These are phyloP conservation scores for Thalassiosira gravida DNA, from an alignment of 352 stramenopile genomes.

Conservation along the genomic window DNA sequence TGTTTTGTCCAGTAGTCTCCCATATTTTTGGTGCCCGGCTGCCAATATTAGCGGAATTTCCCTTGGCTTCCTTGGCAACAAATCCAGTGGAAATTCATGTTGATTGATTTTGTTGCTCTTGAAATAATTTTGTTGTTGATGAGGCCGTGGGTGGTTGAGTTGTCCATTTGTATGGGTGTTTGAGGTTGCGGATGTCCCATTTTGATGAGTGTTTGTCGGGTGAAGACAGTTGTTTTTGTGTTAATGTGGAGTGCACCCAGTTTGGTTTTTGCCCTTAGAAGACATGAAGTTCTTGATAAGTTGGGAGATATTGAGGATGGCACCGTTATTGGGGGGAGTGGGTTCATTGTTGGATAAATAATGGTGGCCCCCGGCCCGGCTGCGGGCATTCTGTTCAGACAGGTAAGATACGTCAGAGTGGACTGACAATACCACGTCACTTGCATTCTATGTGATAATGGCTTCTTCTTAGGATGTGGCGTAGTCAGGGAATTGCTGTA, in stretches of 20 bases:
- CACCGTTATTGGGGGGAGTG: not conserved
- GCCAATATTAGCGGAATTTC: conserved; percentile 42
- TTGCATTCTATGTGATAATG: conserved; percentile 1
- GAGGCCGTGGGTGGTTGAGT: not conserved
- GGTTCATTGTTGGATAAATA: not conserved
- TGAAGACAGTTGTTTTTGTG: not conserved
- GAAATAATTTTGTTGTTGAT: not conserved
- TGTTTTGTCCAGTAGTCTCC: conserved; percentile 50
- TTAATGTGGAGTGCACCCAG: conserved; percentile 1
- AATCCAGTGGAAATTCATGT: conserved; percentile 11
- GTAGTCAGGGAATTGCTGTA: conserved; percentile 4
- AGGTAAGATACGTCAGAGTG: not conserved
- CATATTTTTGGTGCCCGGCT: conserved; percentile 8
- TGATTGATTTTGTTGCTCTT: conserved; percentile 2
- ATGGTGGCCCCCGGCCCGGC: not conserved
- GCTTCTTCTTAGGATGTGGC: not conserved
- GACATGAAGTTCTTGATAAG: conserved; percentile 9
- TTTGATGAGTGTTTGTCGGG: not conserved
- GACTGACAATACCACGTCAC: not conserved
- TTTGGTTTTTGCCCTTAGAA: not conserved
- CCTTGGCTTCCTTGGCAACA: not conserved
- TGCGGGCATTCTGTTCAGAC: not conserved
- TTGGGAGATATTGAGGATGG: not conserved
- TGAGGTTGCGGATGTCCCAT: not conserved
- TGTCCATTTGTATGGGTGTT: not conserved